Evolutionary conservation across 2,329 filamentous ascomycete genomes (phyloP), one percentile per base, ranked within the genome.

Genomic region (Diaporthe citrichinensis): DNA sequence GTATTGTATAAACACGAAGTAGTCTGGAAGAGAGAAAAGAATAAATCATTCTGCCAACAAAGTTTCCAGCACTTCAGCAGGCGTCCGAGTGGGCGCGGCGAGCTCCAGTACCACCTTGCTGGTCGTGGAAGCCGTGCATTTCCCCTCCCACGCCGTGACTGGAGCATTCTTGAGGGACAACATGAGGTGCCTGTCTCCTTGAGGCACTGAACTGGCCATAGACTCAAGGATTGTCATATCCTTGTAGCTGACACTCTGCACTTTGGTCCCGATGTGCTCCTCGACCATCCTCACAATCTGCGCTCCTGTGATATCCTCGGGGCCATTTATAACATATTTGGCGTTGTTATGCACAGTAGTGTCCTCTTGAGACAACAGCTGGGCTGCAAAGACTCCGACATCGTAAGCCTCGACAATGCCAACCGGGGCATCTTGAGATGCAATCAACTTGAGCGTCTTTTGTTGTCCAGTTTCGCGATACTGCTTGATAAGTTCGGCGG

Each of bases 191-290:
- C 17, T 65, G 17, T 46, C 41, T 34, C 25, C 61, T 34, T 65
- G 25, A 31, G 28, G 41, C 25, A 23, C 41, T 7, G 61, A 31
- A 28, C 23, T 34, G 41, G 28, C 41, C 61, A 65, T 65, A 12
- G 41, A 1, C 1, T 46, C 61, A 15, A 65, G 34, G 5, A 49
- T 34, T 28, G 61, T 14, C 25, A 46, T 1, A 14, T 65, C 61
- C 61, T 65, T 46, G 28, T 31, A 65, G 61, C 61, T 65, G 61
- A 49, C 41, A 46, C 41, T 65, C 25, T 65, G 41, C 25, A 65
- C 2, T 25, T 65, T 65, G 61, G 61, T 46, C 7, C 61, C 61
- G 34, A 65, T 65, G 7, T n/a, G 41, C 41, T 49, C 8, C 25
- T 65, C 61, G 4, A 46, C 61, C 61, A 49, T 49, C 41, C 49